Percentiles rank a stretch among this genome's conserved stretches.
Evolutionary conservation across 768 basidiomycete genomes (phyloP).

Genomic region (Phlebiopsis gigantea): DNA sequence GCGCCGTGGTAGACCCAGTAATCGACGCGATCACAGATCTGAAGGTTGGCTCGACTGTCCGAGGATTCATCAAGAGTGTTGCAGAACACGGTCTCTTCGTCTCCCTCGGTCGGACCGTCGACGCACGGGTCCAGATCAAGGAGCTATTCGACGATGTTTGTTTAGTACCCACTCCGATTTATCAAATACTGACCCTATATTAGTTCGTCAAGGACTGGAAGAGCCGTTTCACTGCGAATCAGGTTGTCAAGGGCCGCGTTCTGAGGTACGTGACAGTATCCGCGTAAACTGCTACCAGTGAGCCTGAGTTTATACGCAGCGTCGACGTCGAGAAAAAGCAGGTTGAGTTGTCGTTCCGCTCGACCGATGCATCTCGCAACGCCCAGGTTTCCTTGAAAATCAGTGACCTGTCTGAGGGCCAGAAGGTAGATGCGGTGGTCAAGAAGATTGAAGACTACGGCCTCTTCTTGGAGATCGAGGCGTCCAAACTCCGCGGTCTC

Average conservation of each 20-base stretch:
- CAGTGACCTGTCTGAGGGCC: conserved; percentile 65
- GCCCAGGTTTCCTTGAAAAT: conserved; percentile 36
- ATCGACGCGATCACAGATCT: conserved; percentile 57
- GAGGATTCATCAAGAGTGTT: conserved; percentile 88
- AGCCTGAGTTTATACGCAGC: conserved; percentile 36
- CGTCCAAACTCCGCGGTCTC: conserved; percentile 77
- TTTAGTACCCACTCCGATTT: not conserved
- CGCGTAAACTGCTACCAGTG: too few relatives aligned
- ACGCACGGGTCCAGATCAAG: conserved; percentile 89
- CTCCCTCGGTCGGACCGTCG: conserved; percentile 73
- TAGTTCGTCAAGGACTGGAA: conserved; percentile 98
- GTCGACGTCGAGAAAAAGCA: conserved; percentile 67
- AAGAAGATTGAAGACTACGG: conserved; percentile 86
- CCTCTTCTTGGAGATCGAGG: conserved; percentile 88
- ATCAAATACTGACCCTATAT: conserved; percentile 6
- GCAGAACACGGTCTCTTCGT: conserved; percentile 89
- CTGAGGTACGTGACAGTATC: conserved; percentile 57
- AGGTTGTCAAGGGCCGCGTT: conserved; percentile 84
- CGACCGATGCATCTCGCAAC: conserved; percentile 40
- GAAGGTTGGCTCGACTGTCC: conserved; percentile 66
- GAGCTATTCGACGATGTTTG: conserved; percentile 85
- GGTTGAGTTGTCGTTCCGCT: conserved; percentile 88
- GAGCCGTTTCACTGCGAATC: conserved; percentile 67
- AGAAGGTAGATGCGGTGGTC: conserved; percentile 75
- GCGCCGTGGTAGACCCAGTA: conserved; percentile 60